Evolutionary conservation across 1,139 yeast genomes (phyloP), one percentile per base, ranked within the genome.

Genomic region (Hemisphaericaspora lyxosophila): DNA sequence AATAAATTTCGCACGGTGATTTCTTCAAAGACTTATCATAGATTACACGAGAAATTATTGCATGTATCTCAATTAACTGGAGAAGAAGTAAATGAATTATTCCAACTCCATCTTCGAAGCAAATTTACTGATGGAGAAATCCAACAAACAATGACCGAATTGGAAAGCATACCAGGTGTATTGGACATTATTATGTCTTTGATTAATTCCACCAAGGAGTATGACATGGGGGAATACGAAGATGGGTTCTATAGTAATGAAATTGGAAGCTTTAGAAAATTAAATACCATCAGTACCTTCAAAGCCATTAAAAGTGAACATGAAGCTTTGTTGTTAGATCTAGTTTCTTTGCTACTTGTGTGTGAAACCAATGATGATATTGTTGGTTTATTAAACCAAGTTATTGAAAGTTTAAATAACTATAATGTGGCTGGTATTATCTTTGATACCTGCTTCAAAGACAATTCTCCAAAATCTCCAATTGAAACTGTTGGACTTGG

Each of bases 331-430:
- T 51, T 63, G 35, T 37, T 55, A 20, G 58, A 54, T 35, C 49
- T 63, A 36, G 45, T 53, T n/a, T 47, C 61, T 1, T 48, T 66
- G 30, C 53, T 67, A 26, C 45, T 64, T 15, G 42, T 65, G 2
- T 63, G 69, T 48, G 71, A 66, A 36, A 50, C 53, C 4, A 62
- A 59, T 43, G 60, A 58, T 8, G 52, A 54, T 29, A 52, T 63
- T 5, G 40, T 63, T 9, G 43, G 47, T 8, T 49, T 67, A 20
- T 50, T 68, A 17, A 63, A 60, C 33, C 51, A 51, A 35, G 51
- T 64, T 1, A 44, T 62, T 23, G 38, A 41, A 13, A 60, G 54
- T 41, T 56, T 67, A 32, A 45, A 47, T 8, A 48, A 49, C 4
- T 65, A 65, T 43, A 38, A 44, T 7, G 40, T 60, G 6, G 44